Conservation (phyloP, 495 filamentous ascomycete species). For the Aspergillus heteromorphus region DNA sequence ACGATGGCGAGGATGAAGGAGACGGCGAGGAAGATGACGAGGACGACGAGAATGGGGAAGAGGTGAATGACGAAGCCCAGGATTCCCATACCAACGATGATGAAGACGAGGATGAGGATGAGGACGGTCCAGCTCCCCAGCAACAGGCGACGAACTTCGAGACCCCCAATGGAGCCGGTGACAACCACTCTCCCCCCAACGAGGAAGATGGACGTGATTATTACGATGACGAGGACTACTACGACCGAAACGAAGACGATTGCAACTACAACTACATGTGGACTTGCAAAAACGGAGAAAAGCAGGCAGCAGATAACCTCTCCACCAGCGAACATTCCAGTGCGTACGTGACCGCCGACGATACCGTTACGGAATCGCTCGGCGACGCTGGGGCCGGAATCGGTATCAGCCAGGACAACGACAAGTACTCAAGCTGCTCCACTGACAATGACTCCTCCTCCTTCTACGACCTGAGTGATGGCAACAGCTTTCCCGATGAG, state of each 20-base stretch:
- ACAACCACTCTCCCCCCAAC: no score
- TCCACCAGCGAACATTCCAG: not conserved
- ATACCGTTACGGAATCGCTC: not conserved
- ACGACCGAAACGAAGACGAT: not conserved
- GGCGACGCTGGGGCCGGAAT: no score
- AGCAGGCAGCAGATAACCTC: not conserved
- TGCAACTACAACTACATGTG: not conserved
- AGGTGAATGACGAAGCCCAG: not conserved
- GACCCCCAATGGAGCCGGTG: no score
- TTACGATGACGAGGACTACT: not conserved
- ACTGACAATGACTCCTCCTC: conserved; percentile 3
- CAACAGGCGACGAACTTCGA: no score
- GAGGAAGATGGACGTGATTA: not conserved
- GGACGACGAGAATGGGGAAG: not conserved
- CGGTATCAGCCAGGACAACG: no score
- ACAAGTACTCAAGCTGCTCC: no score
- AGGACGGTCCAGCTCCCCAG: not conserved
- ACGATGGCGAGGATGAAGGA: not conserved
- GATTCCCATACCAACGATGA: not conserved
- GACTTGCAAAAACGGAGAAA: not conserved
- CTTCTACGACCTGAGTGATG: conserved; percentile 8
- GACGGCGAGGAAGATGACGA: not conserved
- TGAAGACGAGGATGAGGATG: not conserved
- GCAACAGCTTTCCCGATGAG: not conserved
- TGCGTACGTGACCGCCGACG: not conserved